A percentile compares a stretch with the other conserved stretches of the same genome.
Evolutionary conservation across 1,284 basidiomycete species (phyloP).

Genomic region (Rhodotorula sp.): DNA sequence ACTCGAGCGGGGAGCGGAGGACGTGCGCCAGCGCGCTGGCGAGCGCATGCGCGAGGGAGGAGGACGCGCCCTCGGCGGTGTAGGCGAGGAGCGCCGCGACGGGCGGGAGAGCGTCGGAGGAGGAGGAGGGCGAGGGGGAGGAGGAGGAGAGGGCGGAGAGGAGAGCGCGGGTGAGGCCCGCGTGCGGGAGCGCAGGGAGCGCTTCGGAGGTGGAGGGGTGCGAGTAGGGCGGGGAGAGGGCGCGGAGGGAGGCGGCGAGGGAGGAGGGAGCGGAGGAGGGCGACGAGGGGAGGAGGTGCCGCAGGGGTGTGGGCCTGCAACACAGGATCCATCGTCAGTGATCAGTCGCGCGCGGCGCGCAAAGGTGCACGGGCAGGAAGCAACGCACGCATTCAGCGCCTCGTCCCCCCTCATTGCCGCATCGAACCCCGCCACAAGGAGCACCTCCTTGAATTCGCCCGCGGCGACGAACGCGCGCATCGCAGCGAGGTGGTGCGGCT

Average conservation of each 20-base stretch:
- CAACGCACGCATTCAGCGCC: slow-evolving; percentile 24
- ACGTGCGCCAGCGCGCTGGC: slow-evolving; percentile 22
- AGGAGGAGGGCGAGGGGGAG: background rate
- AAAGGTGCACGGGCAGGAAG: background rate
- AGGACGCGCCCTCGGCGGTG: slow-evolving; percentile 32
- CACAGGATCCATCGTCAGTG: no score
- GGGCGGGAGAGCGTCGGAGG: background rate
- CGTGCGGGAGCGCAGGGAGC: slow-evolving; percentile 52
- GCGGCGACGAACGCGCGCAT: slow-evolving; percentile 11
- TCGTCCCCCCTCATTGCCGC: slow-evolving; percentile 33
- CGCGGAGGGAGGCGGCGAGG: slow-evolving; percentile 55
- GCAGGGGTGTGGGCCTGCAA: slow-evolving; percentile 23
- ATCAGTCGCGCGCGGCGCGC: no score
- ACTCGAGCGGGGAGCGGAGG: slow-evolving; percentile 5
- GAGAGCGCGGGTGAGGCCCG: slow-evolving; percentile 30
- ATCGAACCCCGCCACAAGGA: slow-evolving; percentile 30
- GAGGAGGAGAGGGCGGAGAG: slow-evolving; percentile 10
- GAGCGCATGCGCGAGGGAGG: slow-evolving; percentile 9
- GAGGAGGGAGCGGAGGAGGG: slow-evolving; percentile 49
- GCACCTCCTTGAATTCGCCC: slow-evolving; percentile 17
- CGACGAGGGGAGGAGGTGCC: slow-evolving; percentile 16
- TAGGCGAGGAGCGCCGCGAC: slow-evolving; percentile 28
- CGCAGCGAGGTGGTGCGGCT: slow-evolving; percentile 21
- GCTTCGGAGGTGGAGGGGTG: slow-evolving; percentile 55
- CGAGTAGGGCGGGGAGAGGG: slow-evolving; percentile 60